Percentiles rank a stretch among this genome's conserved stretches.
Evolutionary conservation across 495 filamentous ascomycete genomes (phyloP).

Genomic region (Parathielavia hyrcaniae): DNA sequence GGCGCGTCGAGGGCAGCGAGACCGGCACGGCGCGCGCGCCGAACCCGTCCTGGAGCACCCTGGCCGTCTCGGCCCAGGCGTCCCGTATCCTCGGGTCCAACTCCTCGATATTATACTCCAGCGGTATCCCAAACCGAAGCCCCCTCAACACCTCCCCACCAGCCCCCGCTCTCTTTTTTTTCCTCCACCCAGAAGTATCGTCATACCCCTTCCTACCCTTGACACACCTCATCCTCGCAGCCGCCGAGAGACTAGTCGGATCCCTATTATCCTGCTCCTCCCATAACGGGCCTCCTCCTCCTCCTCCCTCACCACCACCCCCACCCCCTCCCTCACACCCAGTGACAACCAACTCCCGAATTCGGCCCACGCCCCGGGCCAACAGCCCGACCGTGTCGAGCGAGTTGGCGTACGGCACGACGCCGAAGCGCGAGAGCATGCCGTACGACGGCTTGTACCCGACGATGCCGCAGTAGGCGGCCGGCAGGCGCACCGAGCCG

Average conservation of each 20-base stretch:
- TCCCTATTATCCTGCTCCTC: conserved; percentile 61
- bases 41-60: conserved; percentile 44
- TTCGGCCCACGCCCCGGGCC: conserved; percentile 43
- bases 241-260: conserved; percentile 61
- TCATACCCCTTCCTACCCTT: conserved; percentile 37
- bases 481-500: conserved; percentile 84
- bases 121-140: conserved; percentile 62
- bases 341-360: conserved; percentile 55
- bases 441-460: conserved; percentile 85
- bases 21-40: conserved; percentile 68
- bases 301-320: conserved; percentile 3
- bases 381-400: conserved; percentile 89
- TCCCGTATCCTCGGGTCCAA: conserved; percentile 57
- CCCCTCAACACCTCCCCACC: conserved; percentile 31
- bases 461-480: conserved; percentile 79
- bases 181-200: conserved; percentile 23
- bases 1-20: conserved; percentile 75
- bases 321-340: conserved; percentile 7
- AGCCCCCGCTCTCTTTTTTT: neutral
- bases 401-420: conserved; percentile 92
- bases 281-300: conserved; percentile 35
- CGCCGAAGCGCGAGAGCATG: conserved; percentile 72
- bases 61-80: conserved; percentile 60
- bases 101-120: conserved; percentile 84
- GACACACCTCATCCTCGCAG: conserved; percentile 51